Evolutionary conservation across 1,284 basidiomycete species (phyloP).

Genomic region (Afroboletus lepidellus): DNA sequence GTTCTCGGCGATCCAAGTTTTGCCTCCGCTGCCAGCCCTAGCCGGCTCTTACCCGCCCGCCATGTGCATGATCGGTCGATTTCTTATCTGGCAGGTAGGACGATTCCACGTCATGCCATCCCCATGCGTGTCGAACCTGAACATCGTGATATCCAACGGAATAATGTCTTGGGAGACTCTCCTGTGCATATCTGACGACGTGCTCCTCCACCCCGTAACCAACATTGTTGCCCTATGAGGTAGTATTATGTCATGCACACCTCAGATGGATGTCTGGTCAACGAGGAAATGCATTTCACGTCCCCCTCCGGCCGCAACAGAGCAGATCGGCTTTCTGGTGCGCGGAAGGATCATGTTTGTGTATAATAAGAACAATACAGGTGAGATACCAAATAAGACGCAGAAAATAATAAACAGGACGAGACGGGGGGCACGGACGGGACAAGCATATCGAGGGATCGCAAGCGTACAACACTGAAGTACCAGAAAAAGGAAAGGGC

Average conservation of each 20-base stretch:
- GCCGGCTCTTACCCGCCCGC: conserved; percentile 5
- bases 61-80: neutral
- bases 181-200: neutral
- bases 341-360: conserved; percentile 6
- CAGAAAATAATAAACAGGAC: conserved; percentile 28
- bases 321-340: neutral
- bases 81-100: conserved; percentile 1
- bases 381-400: conserved; percentile 31
- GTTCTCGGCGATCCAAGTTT: neutral
- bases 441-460: conserved; percentile 34
- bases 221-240: neutral
- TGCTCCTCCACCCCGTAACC: neutral
- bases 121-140: conserved; percentile 1
- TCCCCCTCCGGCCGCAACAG: no score
- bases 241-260: neutral
- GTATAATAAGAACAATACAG: conserved; percentile 29
- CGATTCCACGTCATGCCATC: neutral
- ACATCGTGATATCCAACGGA: neutral
- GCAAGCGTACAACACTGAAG: conserved; percentile 30
- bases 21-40: neutral
- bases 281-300: neutral
- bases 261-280: neutral
- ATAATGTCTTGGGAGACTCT: neutral
- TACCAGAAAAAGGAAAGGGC: conserved; percentile 3
- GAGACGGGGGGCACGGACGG: conserved; percentile 8